Evolutionary conservation across 1,139 yeast species (phyloP).

Genomic region (Hyphopichia fennica): DNA sequence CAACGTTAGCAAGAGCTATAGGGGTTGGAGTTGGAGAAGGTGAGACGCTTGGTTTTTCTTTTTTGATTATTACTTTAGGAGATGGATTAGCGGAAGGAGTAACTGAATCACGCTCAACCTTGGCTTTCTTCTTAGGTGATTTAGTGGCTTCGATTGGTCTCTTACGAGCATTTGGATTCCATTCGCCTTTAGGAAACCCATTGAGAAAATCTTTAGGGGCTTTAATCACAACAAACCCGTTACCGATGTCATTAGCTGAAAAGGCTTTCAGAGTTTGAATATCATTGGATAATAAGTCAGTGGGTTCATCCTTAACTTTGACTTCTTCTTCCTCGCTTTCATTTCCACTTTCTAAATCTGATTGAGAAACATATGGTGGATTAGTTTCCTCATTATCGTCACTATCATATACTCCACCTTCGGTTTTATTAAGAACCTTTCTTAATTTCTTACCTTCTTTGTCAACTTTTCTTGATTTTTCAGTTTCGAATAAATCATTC

Average conservation of each 20-base stretch:
- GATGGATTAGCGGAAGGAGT: slow-evolving; percentile 8
- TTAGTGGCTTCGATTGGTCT: slow-evolving; percentile 24
- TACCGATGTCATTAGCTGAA: slow-evolving; percentile 50
- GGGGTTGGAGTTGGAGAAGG: slow-evolving; percentile 13
- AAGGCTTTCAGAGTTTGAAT: slow-evolving; percentile 31
- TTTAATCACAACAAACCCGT: slow-evolving; percentile 67
- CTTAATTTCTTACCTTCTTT: slow-evolving; percentile 88
- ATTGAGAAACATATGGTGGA: slow-evolving; percentile 78
- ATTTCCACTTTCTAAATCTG: slow-evolving; percentile 64
- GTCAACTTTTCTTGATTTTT: slow-evolving; percentile 70
- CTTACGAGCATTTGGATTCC: slow-evolving; percentile 71
- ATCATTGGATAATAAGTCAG: slow-evolving; percentile 25
- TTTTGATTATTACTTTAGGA: slow-evolving; percentile 10
- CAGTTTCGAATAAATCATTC: slow-evolving; percentile 65
- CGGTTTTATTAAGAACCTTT: slow-evolving; percentile 81
- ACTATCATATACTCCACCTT: slow-evolving; percentile 87
- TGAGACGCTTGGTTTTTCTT: slow-evolving; percentile 12
- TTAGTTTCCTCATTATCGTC: slow-evolving; percentile 71
- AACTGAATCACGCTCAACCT: slow-evolving; percentile 24
- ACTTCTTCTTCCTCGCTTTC: slow-evolving; percentile 38
- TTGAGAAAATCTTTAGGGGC: slow-evolving; percentile 61
- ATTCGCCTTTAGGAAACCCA: slow-evolving; percentile 77
- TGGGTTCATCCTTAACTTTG: slow-evolving; percentile 46
- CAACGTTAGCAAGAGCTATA: slow-evolving; percentile 12
- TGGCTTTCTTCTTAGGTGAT: slow-evolving; percentile 43